These are phyloP conservation scores for Venturia oleaginea DNA, from an alignment of 2,329 filamentous ascomycete genomes.

Conservation along the genomic window DNA sequence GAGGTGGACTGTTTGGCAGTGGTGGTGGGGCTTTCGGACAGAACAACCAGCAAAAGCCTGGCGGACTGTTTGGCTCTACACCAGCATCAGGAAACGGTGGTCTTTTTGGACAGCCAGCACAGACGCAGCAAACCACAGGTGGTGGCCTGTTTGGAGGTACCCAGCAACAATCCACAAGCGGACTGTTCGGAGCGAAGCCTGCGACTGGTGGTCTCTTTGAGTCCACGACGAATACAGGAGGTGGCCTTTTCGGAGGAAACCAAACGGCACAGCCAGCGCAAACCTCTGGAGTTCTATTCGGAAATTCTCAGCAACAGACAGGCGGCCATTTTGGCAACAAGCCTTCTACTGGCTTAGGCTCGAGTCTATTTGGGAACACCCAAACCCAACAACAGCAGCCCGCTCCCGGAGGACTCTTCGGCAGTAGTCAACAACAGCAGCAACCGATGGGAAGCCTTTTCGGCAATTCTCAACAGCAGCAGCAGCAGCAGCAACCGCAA, in stretches of 20 bases:
- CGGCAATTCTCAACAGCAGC: conserved; percentile 39
- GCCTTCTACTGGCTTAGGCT: conserved; percentile 21
- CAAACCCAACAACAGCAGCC: conserved; percentile 24
- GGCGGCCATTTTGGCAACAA: conserved; percentile 33
- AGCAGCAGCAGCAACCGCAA: conserved; percentile 36
- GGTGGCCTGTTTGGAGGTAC: conserved; percentile 35
- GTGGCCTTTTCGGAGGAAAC: conserved; percentile 33
- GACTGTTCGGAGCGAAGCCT: conserved; percentile 33
- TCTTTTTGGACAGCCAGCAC: conserved; percentile 35
- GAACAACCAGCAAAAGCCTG: conserved; percentile 19
- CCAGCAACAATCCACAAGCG: conserved; percentile 24
- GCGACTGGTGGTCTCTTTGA: conserved; percentile 25
- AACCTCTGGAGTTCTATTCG: conserved; percentile 38
- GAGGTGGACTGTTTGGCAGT: conserved; percentile 28
- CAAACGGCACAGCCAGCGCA: conserved; percentile 39
- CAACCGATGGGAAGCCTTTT: conserved; percentile 39
- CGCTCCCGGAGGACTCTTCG: conserved; percentile 33
- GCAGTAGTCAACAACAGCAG: conserved; percentile 32
- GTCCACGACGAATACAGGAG: conserved; percentile 19
- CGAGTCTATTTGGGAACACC: conserved; percentile 17
- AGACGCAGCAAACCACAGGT: conserved; percentile 36
- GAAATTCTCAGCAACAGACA: conserved; percentile 28
- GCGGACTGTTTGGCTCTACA: conserved; percentile 22
- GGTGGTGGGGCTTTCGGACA: conserved; percentile 44
- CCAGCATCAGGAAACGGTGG: conserved; percentile 21